Evolutionary conservation across 441 rosid genomes (phyloP).

Genomic region (Arabidopsis hybrid): DNA sequence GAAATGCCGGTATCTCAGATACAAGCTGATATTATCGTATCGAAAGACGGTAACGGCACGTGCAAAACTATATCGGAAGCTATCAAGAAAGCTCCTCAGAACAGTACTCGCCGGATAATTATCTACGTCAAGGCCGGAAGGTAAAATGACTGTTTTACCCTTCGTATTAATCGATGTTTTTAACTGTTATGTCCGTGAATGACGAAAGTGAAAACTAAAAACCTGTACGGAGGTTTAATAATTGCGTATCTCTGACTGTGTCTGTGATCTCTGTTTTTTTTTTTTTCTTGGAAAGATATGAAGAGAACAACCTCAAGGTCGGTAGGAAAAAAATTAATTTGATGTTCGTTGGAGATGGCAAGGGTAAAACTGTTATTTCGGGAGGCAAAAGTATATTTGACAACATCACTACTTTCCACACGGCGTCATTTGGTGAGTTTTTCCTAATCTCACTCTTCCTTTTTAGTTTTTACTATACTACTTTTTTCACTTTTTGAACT

Average conservation of each 20-base stretch:
- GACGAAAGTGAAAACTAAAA: background rate
- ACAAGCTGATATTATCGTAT: constrained; percentile 86
- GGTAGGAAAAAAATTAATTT: constrained; percentile 85
- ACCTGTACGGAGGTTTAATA: constrained; percentile 24
- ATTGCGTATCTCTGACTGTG: constrained; percentile 24
- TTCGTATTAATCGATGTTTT: background rate
- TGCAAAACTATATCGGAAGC: constrained; percentile 82
- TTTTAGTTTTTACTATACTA: background rate
- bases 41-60: constrained; percentile 82
- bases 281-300: constrained; percentile 62
- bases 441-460: background rate
- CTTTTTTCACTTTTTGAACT: constrained; percentile 22
- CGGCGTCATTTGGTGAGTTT: constrained; percentile 83
- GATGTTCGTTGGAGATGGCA: constrained; percentile 99
- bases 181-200: constrained; percentile 32
- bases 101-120: constrained; percentile 67
- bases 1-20: constrained; percentile 60
- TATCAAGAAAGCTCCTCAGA: constrained; percentile 81
- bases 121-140: constrained; percentile 95
- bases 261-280: background rate
- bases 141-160: constrained; percentile 50
- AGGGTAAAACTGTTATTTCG: constrained; percentile 71
- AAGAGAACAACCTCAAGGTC: constrained; percentile 77
- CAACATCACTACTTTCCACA: constrained; percentile 83
- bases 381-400: constrained; percentile 70